Base-by-base conservation (phyloP, 1,139 yeast genomes). In the Suzukiozyma palmioleophila region DNA sequence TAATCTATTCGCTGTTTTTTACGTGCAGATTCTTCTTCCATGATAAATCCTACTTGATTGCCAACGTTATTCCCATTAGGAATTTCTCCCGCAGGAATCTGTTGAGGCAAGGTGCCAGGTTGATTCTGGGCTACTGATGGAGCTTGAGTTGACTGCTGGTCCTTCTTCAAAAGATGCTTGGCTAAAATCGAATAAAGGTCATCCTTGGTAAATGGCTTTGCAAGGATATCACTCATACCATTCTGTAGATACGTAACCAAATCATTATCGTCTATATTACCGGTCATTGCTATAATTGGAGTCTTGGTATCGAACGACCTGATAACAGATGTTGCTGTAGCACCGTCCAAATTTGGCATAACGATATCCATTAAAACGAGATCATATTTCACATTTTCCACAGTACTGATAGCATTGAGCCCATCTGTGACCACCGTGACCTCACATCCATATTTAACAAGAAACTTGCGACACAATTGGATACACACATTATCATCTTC, bases 351-450 rank as follows among this genome's bases (percentile, higher is more conserved):
- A 56, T 86, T 86, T 2, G 97, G 97, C 92, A 90, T 85, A 18
- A 90, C 95, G 39, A 86, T 87, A 62, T 89, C 96, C 95, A 90
- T 88, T 39, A 90, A 65, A 1, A 90, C 95, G 43, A 89, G 66
- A 58, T 89, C 96, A 55, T 84, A 89, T 51, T 81, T 77, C 28
- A 79, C 77, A 42, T 77, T 77, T 57, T 87, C 95, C 36, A 87
- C 81, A 1, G 84, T 83, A 26, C 82, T 77, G 37, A 92, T 88
- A 2, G 97, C 97, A 33, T 86, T 83, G 21, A 90, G 64, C 0
- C 98, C 98, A 63, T 90, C 96, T 13, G 89, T 84, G 0, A 89
- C 97, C 22, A 88, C 88, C 34, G 94, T 92, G 3, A 90, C 96
- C 24, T 88, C 82, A 60, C 96, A 90, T 1, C 97, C 97, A 57